These are phyloP conservation scores for Withania somnifera DNA, from an alignment of 305 asterid species.

Conservation along the genomic window DNA sequence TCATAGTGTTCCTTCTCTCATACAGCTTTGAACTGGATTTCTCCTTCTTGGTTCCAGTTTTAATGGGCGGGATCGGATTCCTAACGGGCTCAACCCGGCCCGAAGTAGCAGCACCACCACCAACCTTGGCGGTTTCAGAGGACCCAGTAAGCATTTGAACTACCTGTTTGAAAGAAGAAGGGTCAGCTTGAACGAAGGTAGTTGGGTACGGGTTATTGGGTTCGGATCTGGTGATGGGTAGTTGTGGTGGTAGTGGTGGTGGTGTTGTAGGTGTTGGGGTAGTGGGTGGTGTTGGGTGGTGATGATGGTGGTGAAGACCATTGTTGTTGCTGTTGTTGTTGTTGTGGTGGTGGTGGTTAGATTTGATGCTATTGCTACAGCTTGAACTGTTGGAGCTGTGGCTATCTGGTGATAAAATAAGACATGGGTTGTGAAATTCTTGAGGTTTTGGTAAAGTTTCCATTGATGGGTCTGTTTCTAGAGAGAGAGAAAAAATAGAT, in stretches of 20 bases:
- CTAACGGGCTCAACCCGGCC: conserved; percentile 13
- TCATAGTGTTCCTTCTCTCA: conserved; percentile 74
- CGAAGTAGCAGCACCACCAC: conserved; percentile 5
- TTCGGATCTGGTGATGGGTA: conserved; percentile 65
- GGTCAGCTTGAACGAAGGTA: conserved; percentile 85
- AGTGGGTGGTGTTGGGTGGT: conserved; percentile 55
- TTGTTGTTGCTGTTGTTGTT: conserved; percentile 13
- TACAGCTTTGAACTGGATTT: conserved; percentile 61
- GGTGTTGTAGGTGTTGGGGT: conserved; percentile 18
- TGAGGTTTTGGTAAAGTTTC: conserved; percentile 31
- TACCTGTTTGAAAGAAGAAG: conserved; percentile 82
- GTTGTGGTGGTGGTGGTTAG: conserved; percentile 25
- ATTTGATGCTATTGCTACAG: conserved; percentile 27
- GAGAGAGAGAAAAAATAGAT: conserved; percentile 1
- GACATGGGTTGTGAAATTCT: conserved; percentile 28
- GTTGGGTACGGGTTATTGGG: conserved; percentile 65
- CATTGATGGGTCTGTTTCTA: conserved; percentile 25
- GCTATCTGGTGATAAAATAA: conserved; percentile 46
- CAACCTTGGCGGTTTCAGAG: conserved; percentile 29
- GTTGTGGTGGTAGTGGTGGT: conserved; percentile 21
- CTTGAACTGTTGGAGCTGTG: conserved; percentile 36
- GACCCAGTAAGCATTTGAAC: conserved; percentile 95
- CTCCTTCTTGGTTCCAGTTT: conserved; percentile 38
- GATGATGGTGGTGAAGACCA: conserved; percentile 26
- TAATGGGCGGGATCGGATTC: conserved; percentile 56